Percentiles rank a stretch among this genome's conserved stretches.
Conservation (phyloP, 495 filamentous ascomycete species). For the Cercophora newfieldiana region DNA sequence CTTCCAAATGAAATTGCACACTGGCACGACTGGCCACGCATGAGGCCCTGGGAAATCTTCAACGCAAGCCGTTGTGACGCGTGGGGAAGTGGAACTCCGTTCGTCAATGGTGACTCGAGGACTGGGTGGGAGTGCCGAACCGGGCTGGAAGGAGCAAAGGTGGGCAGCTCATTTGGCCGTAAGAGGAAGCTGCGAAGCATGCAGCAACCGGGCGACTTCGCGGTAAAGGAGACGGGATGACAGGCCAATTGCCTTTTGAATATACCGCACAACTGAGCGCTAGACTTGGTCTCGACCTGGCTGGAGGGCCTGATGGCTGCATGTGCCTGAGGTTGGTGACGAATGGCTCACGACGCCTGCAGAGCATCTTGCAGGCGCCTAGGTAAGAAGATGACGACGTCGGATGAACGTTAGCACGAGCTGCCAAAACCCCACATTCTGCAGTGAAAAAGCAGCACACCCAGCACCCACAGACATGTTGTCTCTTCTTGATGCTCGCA, state of each 20-base stretch:
- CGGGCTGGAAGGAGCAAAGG: not conserved
- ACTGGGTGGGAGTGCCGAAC: not conserved
- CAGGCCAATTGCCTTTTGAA: not conserved
- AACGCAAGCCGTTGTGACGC: not conserved
- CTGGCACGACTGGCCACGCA: too few relatives aligned
- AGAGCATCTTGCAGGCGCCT: not conserved
- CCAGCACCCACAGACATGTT: not conserved
- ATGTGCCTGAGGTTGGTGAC: not conserved
- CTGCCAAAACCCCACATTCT: not conserved
- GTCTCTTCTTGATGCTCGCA: not conserved
- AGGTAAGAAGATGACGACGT: constrained; percentile 12
- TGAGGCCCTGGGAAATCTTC: not conserved
- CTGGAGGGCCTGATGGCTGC: not conserved
- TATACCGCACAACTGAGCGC: not conserved
- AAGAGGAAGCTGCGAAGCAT: constrained; percentile 8
- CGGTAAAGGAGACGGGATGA: not conserved
- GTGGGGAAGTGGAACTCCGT: not conserved
- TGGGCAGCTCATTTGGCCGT: not conserved
- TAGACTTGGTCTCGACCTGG: not conserved
- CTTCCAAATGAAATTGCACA: not conserved
- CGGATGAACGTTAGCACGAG: not conserved
- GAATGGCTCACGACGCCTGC: constrained; percentile 20
- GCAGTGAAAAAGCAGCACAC: not conserved
- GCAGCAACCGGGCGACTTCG: not conserved
- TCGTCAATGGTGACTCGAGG: not conserved